Evolutionary conservation across 306 rosid species (phyloP).

Genomic region (Acacia melanoxylon): DNA sequence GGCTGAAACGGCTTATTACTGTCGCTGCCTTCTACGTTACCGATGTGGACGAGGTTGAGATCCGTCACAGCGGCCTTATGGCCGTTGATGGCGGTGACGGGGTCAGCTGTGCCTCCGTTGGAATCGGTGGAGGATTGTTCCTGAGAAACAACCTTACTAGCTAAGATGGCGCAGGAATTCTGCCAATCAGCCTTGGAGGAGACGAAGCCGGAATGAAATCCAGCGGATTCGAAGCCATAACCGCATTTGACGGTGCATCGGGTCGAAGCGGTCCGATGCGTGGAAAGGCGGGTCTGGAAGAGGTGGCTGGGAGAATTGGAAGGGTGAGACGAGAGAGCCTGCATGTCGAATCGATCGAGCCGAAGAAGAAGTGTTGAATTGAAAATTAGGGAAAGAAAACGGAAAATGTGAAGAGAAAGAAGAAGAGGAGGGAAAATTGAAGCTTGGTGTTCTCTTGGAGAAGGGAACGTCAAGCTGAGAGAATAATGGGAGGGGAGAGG

Average conservation of each 20-base stretch:
- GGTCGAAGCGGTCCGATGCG: conserved; percentile 24
- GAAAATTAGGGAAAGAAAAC: too few relatives aligned
- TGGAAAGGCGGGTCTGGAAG: conserved; percentile 13
- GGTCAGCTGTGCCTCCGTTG: conserved; percentile 26
- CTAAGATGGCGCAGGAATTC: conserved; percentile 77
- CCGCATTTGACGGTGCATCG: conserved; percentile 50
- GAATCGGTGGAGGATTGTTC: conserved; percentile 44
- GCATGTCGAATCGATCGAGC: conserved; percentile 41
- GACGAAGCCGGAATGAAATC: conserved; percentile 47
- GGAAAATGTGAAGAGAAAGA: not conserved
- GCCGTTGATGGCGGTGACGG: conserved; percentile 62
- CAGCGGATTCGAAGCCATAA: conserved; percentile 49
- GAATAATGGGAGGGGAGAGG: not conserved
- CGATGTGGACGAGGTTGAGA: conserved; percentile 67
- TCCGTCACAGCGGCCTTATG: conserved; percentile 52
- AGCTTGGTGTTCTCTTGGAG: conserved; percentile 72
- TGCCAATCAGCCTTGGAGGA: conserved; percentile 76
- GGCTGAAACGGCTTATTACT: conserved; percentile 39
- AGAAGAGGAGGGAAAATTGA: not conserved
- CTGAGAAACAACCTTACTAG: conserved; percentile 67
- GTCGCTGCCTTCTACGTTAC: conserved; percentile 1
- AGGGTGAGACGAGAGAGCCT: conserved; percentile 46
- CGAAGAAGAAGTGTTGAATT: not conserved
- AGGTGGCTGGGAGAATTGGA: conserved; percentile 30
- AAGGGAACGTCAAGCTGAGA: conserved; percentile 93